Evolutionary conservation across 441 rosid species (phyloP), one percentile per base, ranked within the genome.

Genomic region (Viola pubescens): DNA sequence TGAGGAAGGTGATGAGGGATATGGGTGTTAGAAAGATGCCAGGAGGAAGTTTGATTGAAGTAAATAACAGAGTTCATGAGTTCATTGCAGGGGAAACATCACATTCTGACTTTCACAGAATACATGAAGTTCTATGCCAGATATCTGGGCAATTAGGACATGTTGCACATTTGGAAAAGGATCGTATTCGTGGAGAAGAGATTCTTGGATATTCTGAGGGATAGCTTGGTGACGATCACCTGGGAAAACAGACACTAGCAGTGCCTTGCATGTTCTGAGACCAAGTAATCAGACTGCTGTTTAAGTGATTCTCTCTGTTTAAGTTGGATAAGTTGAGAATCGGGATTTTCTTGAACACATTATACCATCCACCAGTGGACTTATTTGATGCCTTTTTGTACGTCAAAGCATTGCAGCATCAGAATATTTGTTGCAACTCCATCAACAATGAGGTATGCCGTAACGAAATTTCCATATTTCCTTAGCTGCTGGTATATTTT

Each of bases 1-100:
- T 78, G 62, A 82, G 89, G 75, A 85, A 75, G 72, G 54, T 56
- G 68, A 82, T 90, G 94, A 81, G 74, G 71, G 80, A 77, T 56
- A 66, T 7, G 43, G 86, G 86, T 54, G 80, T 77, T 4, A 77
- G 64, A 62, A 90, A 90, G 74, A 52, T 71, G 50, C 76, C 84
- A 26, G 96, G 89, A 34, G 73, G 77, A 66, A 90, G 97, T 83
- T 73, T 71, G 58, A 74, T 82, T 54, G 88, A 78, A 68, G 61
- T 83, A 75, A 74, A 63, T 55, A 72, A 72, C 60, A 75, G 54
- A 58, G 81, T 75, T 56, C 70, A 56, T 66, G 82, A 76, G 62
- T 87, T 89, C 67, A 66, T 77, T 51, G 78, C 89, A 6, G 85
- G 79, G 47, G 83, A 84, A 69, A 57, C 62, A 38, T 79, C 77